phyloP scores from a whole-genome alignment of 2,329 filamentous ascomycete genomes.

The Calcarisporium arbuscula region DNA sequence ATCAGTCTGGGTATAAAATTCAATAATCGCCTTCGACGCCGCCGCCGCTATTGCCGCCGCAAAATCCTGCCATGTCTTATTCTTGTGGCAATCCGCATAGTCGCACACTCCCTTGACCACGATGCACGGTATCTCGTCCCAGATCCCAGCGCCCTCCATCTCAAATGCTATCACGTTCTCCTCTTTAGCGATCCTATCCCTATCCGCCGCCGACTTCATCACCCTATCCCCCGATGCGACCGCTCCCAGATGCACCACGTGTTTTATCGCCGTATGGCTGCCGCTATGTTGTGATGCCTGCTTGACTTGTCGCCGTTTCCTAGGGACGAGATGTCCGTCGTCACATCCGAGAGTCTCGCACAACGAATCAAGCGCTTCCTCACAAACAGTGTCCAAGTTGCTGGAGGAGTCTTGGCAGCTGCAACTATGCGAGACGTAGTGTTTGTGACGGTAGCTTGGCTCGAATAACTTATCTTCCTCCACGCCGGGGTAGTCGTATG shows the following conservation, averaged over 20 bases:
- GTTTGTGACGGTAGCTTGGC: constrained; percentile 24
- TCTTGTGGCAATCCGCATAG: constrained; percentile 34
- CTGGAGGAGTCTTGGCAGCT: constrained; percentile 7
- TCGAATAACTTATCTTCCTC: constrained; percentile 23
- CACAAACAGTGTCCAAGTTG: constrained; percentile 6
- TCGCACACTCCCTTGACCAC: constrained; percentile 31
- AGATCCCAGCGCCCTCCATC: constrained; percentile 27
- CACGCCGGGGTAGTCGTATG: constrained; percentile 19
- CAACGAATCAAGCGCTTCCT: constrained; percentile 2
- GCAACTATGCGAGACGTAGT: constrained; percentile 10
- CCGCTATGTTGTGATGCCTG: no score
- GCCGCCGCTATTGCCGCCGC: constrained; percentile 28
- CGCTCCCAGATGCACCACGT: constrained; percentile 26
- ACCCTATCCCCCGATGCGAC: constrained; percentile 34
- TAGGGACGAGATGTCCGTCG: constrained; percentile 19
- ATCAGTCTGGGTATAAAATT: no score
- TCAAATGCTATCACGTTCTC: constrained; percentile 24
- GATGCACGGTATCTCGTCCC: constrained; percentile 24
- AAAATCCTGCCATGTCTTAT: constrained; percentile 28
- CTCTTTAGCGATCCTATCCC: constrained; percentile 25
- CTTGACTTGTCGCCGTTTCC: constrained; percentile 17
- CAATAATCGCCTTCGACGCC: constrained; percentile 8
- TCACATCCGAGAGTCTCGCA: constrained; percentile 12
- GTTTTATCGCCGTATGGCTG: constrained; percentile 4
- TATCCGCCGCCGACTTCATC: constrained; percentile 27